These are phyloP conservation scores for Colletotrichum theobromicola DNA, from an alignment of 2,329 filamentous ascomycete genomes.

Conservation along the genomic window DNA sequence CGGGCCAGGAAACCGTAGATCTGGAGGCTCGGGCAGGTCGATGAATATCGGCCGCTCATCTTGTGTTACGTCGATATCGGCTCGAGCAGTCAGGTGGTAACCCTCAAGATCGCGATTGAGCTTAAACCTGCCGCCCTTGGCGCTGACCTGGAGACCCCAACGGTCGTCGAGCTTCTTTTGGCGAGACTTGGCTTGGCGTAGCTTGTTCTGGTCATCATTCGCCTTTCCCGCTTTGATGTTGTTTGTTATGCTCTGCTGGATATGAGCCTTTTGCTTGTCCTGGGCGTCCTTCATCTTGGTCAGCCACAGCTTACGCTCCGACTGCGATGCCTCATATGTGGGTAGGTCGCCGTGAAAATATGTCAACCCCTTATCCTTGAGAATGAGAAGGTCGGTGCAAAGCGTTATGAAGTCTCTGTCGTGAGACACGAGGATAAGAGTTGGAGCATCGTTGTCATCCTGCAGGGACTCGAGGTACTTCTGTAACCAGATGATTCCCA, in stretches of 20 bases:
- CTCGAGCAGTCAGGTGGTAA: slow-evolving; percentile 61
- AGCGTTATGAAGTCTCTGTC: slow-evolving; percentile 82
- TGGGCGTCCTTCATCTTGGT: slow-evolving; percentile 81
- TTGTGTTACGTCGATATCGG: slow-evolving; percentile 73
- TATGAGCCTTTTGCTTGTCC: slow-evolving; percentile 80
- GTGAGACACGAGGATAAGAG: slow-evolving; percentile 81
- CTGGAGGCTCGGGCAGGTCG: slow-evolving; percentile 65
- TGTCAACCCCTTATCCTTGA: slow-evolving; percentile 73
- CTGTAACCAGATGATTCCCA: slow-evolving; percentile 87
- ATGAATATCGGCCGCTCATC: slow-evolving; percentile 65
- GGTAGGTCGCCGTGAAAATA: slow-evolving; percentile 79
- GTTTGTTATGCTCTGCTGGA: slow-evolving; percentile 77
- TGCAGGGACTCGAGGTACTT: slow-evolving; percentile 67
- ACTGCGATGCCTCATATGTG: slow-evolving; percentile 71
- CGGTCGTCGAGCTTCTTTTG: slow-evolving; percentile 86
- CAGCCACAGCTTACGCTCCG: slow-evolving; percentile 72
- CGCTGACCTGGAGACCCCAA: slow-evolving; percentile 76
- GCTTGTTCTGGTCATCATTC: slow-evolving; percentile 82
- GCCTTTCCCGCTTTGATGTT: slow-evolving; percentile 78
- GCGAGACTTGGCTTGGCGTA: slow-evolving; percentile 83
- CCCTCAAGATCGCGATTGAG: slow-evolving; percentile 76
- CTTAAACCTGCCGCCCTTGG: slow-evolving; percentile 78
- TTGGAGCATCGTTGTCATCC: slow-evolving; percentile 60
- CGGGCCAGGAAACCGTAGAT: slow-evolving; percentile 77
- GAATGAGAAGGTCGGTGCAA: slow-evolving; percentile 78